Conservation (phyloP, 768 basidiomycete species). For the Cubamyces sp. region DNA sequence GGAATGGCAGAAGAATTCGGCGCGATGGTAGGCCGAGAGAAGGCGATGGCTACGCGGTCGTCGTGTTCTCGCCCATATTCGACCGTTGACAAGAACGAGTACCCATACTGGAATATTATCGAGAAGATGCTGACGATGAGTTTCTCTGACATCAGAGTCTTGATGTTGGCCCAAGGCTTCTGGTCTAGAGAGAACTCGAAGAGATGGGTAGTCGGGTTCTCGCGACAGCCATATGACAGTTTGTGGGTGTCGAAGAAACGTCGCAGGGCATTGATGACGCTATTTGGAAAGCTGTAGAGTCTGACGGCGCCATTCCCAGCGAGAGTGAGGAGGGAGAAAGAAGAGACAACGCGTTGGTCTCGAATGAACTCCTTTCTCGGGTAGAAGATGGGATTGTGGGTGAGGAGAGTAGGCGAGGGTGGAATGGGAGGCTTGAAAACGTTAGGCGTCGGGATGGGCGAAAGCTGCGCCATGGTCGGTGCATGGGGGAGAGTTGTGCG, state of each 20-base stretch:
- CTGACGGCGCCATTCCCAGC: slow-evolving; percentile 65
- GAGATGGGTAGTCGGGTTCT: slow-evolving; percentile 60
- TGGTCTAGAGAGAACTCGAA: slow-evolving; percentile 69
- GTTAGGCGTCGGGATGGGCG: slow-evolving; percentile 26
- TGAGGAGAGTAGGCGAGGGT: slow-evolving; percentile 37
- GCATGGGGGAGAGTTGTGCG: slow-evolving; percentile 22
- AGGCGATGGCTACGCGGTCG: slow-evolving; percentile 71
- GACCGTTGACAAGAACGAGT: slow-evolving; percentile 65
- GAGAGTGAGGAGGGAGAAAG: slow-evolving; percentile 73
- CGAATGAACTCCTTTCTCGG: slow-evolving; percentile 69
- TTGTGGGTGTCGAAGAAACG: slow-evolving; percentile 54
- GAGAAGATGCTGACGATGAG: slow-evolving; percentile 70
- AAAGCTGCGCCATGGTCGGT: slow-evolving; percentile 32
- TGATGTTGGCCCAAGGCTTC: slow-evolving; percentile 76
- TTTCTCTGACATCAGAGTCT: slow-evolving; percentile 66
- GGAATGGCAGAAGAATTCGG: slow-evolving; percentile 44
- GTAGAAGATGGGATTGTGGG: slow-evolving; percentile 58
- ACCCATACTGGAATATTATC: slow-evolving; percentile 65
- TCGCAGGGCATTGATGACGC: slow-evolving; percentile 56
- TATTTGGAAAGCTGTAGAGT: slow-evolving; percentile 68
- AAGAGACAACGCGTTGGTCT: slow-evolving; percentile 55
- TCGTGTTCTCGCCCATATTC: slow-evolving; percentile 81
- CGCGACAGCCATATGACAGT: slow-evolving; percentile 50
- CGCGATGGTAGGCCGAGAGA: slow-evolving; percentile 53
- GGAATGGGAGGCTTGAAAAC: slow-evolving; percentile 24